phyloP scores from a whole-genome alignment of 2,329 filamentous ascomycete genomes.

The Onygenales sp. region DNA sequence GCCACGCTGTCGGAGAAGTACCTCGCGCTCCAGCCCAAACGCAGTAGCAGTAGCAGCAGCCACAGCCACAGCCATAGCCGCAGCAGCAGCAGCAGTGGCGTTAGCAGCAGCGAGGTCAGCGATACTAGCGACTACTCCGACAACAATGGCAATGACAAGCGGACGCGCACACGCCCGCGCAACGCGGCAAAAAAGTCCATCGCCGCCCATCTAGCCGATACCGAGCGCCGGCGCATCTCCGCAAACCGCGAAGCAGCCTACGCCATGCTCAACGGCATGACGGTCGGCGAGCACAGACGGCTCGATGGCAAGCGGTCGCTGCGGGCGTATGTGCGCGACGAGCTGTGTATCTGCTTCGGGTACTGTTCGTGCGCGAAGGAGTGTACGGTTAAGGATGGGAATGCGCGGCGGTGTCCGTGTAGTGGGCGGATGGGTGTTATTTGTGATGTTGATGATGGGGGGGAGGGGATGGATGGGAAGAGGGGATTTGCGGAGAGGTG shows the following conservation, averaged over 20 bases:
- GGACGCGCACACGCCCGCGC: too few species aligned
- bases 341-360: constrained; percentile 27
- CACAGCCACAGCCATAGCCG: constrained; percentile 1
- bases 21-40: constrained; percentile 16
- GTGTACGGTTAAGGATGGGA: constrained; percentile 20
- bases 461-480: constrained; percentile 8
- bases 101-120: background rate
- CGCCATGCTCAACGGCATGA: constrained; percentile 25
- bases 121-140: background rate
- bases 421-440: constrained; percentile 23
- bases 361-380: constrained; percentile 23
- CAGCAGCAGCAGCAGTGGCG: constrained; percentile 1
- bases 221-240: constrained; percentile 17
- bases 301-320: constrained; percentile 16
- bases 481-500: constrained; percentile 16
- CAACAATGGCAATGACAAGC: background rate
- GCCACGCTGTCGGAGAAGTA: constrained; percentile 28
- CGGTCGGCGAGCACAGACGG: constrained; percentile 25
- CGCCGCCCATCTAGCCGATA: background rate
- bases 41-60: too few species aligned
- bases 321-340: constrained; percentile 19
- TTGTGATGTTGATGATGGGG: constrained; percentile 12
- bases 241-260: constrained; percentile 24
- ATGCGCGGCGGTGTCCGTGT: constrained; percentile 25
- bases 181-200: constrained; percentile 3